Conservation (phyloP, 371 early-diverging fungal species). For the Rhizopus microsporus region DNA sequence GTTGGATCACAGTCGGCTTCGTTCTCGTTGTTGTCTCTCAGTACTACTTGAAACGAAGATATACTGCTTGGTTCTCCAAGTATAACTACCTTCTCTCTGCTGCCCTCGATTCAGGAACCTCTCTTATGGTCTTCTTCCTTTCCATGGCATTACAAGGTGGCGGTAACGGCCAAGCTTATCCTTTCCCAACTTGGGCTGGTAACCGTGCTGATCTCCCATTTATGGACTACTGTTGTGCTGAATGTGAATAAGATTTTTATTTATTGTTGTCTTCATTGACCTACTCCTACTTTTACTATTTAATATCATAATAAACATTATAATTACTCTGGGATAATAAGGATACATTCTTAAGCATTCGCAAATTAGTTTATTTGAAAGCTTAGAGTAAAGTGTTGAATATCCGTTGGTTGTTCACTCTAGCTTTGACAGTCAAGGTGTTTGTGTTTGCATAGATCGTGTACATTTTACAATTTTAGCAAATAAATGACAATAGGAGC, state of each 20-base stretch:
- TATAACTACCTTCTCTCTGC: constrained; percentile 59
- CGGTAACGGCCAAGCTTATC: constrained; percentile 34
- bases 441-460: too few relatives aligned
- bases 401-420: too few relatives aligned
- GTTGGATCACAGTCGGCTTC: constrained; percentile 46
- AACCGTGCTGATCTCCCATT: constrained; percentile 33
- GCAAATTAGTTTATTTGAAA: too few relatives aligned
- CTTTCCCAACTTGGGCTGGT: constrained; percentile 58
- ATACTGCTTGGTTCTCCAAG: constrained; percentile 52
- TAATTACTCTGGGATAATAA: too few relatives aligned
- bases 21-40: constrained; percentile 43
- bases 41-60: constrained; percentile 44
- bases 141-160: constrained; percentile 56
- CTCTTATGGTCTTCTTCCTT: constrained; percentile 52
- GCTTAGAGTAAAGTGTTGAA: too few relatives aligned
- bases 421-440: too few relatives aligned
- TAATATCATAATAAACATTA: too few relatives aligned
- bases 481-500: too few relatives aligned
- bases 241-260: constrained; percentile 12
- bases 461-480: too few relatives aligned
- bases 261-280: too few relatives aligned
- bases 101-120: constrained; percentile 61
- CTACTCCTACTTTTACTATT: too few relatives aligned
- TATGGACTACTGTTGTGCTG: constrained; percentile 25
- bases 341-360: too few relatives aligned